Base-by-base conservation (phyloP, 2,329 filamentous ascomycete genomes). In the Alternaria ventricosa region DNA sequence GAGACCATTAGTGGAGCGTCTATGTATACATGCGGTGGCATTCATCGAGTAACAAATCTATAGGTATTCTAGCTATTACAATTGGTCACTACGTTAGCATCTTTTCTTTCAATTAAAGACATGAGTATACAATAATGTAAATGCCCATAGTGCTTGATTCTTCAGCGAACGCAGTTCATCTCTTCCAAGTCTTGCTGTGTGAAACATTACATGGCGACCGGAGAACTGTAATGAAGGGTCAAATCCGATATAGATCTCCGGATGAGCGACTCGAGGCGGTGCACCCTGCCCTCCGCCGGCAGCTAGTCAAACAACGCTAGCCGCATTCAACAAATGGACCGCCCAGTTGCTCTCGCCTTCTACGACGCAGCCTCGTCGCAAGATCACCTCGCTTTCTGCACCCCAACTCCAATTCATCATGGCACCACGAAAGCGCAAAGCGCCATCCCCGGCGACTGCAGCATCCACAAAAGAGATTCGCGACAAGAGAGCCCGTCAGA, bases 361-460 rank as follows among this genome's bases (percentile, higher is more conserved):
- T n/a, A 41, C 36, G 36, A 18, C n/a, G 15, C 36, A 41, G 15
- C n/a, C 36, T 41, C 10, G n/a, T 18, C 9, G 1, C 36, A 18
- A 18, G 9, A 18, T 3, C 36, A 18, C 36, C 36, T 41, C n/a
- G n/a, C 36, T 41, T 11, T 18, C n/a, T 0, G 15, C 36, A 41
- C 4, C 15, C 15, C 33, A 41, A 18, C 0, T 41, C 15, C 2
- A 13, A 11, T 10, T 2, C 3, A 20, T 12, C 10, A 49, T 28
- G 46, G 23, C 23, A 0, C 25, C 8, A 4, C 9, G 3, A 2
- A 49, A 49, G 25, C 10, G 6, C n/a, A 8, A 1, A 27, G 9
- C 1, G 6, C 4, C 23, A 0, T 0, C 5, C 11, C 1, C 3
- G 10, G 13, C 15, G 0, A 25, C 6, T 27, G 15, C 23, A 27